Evolutionary conservation across 2,329 filamentous ascomycete genomes (phyloP).

Genomic region (Cyphellophora europaea): DNA sequence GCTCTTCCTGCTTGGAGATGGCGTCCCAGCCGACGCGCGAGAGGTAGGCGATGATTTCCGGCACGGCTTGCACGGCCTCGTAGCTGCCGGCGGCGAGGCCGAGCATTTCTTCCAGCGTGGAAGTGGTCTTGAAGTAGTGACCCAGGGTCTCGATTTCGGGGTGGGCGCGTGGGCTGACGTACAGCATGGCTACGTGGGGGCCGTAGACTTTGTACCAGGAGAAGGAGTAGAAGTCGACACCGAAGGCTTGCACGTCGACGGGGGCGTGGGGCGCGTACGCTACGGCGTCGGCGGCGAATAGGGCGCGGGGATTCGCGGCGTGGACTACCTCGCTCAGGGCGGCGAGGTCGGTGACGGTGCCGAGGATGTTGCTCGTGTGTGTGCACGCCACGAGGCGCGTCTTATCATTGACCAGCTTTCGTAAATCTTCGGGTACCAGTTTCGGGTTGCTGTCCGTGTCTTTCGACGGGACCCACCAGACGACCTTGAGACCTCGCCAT

Average conservation of each 20-base stretch:
- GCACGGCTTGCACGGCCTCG: constrained; percentile 57
- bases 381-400: constrained; percentile 64
- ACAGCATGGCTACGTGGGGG: constrained; percentile 63
- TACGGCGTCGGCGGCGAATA: constrained; percentile 67
- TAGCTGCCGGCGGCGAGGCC: constrained; percentile 62
- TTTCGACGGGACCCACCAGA: constrained; percentile 56
- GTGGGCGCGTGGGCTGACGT: constrained; percentile 51
- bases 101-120: constrained; percentile 56
- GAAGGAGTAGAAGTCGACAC: constrained; percentile 69
- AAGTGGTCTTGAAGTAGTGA: constrained; percentile 57
- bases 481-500: constrained; percentile 50
- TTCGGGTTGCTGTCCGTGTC: constrained; percentile 51
- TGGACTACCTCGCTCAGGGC: constrained; percentile 28
- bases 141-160: constrained; percentile 46
- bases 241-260: constrained; percentile 59
- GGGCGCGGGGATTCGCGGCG: constrained; percentile 39
- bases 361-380: constrained; percentile 65
- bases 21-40: constrained; percentile 35
- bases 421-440: constrained; percentile 49
- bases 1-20: constrained; percentile 51
- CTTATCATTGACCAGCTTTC: constrained; percentile 48
- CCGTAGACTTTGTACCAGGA: constrained; percentile 79
- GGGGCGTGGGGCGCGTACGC: constrained; percentile 65
- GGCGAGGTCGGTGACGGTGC: constrained; percentile 49
- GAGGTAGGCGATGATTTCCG: constrained; percentile 55